phyloP scores from a whole-genome alignment of 164 flowering plant genomes.

The Annona squamosa region DNA sequence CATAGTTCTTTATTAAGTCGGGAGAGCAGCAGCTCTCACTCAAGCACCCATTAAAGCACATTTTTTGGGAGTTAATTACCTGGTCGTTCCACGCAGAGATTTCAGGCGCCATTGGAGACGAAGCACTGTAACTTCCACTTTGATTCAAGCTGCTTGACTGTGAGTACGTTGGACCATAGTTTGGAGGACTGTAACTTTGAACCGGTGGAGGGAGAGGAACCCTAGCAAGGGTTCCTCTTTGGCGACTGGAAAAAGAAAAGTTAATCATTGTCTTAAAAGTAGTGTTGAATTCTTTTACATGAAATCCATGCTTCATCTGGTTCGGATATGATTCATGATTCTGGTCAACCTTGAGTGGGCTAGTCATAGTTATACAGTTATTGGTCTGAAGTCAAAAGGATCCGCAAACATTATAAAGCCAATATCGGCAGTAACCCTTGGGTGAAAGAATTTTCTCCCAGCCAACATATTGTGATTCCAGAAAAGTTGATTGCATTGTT shows the following conservation, averaged over 20 bases:
- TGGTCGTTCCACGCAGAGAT: constrained; percentile 6
- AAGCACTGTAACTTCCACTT: constrained; percentile 4
- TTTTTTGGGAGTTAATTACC: constrained; percentile 7
- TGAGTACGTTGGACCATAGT: constrained; percentile 4
- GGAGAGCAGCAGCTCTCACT: not conserved
- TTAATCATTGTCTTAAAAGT: too few relatives aligned
- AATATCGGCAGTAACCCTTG: too few relatives aligned
- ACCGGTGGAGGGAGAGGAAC: constrained; percentile 32
- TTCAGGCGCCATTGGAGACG: constrained; percentile 17
- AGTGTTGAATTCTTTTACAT: not conserved
- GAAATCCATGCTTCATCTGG: not conserved
- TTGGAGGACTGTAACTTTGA: not conserved
- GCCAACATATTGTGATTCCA: too few relatives aligned
- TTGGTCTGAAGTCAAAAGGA: not conserved
- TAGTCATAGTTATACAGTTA: not conserved
- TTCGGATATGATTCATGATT: not conserved
- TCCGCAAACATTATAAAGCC: not conserved
- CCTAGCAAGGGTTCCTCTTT: constrained; percentile 21
- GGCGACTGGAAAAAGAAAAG: constrained; percentile 15
- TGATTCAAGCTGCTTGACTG: constrained; percentile 16
- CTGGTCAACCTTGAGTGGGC: not conserved
- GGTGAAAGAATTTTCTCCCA: too few relatives aligned
- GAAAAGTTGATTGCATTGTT: not conserved
- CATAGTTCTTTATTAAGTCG: not conserved
- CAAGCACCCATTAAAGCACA: not conserved